Evolutionary conservation across 2,329 filamentous ascomycete genomes (phyloP).

Genomic region (Emergomyces africanus): DNA sequence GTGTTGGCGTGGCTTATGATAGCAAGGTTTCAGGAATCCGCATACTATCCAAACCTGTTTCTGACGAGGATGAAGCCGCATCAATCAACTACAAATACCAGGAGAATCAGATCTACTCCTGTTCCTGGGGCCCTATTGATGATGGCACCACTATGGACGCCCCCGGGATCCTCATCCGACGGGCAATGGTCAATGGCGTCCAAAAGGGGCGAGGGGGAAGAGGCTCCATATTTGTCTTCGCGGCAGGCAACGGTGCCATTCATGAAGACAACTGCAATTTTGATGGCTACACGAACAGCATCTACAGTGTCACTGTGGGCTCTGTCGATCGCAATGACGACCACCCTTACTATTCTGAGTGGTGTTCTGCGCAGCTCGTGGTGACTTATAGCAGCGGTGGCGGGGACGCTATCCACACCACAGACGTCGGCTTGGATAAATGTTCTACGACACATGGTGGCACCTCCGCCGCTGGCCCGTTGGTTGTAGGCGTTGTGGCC

Average conservation of each 20-base stretch:
- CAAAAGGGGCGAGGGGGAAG: constrained; percentile 73
- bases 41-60: constrained; percentile 82
- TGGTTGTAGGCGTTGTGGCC: constrained; percentile 85
- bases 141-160: constrained; percentile 91
- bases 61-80: constrained; percentile 80
- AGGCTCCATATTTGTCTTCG: constrained; percentile 93
- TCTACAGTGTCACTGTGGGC: constrained; percentile 95
- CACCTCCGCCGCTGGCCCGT: constrained; percentile 85
- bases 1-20: constrained; percentile 90
- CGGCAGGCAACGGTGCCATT: constrained; percentile 81
- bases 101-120: constrained; percentile 93
- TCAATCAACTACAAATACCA: constrained; percentile 89
- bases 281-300: constrained; percentile 98
- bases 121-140: constrained; percentile 94
- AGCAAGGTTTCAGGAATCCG: constrained; percentile 82
- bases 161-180: constrained; percentile 74
- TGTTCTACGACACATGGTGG: constrained; percentile 81
- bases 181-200: constrained; percentile 82
- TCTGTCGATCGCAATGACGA: constrained; percentile 74
- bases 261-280: constrained; percentile 97
- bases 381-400: constrained; percentile 93
- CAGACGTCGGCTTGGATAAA: constrained; percentile 71
- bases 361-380: constrained; percentile 87
- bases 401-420: constrained; percentile 86
- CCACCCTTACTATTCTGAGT: constrained; percentile 95